A percentile compares a stretch with the other conserved stretches of the same genome.
These are phyloP conservation scores for Pyrus hybrid DNA, from an alignment of 331 rosid genomes.

Conservation along the genomic window DNA sequence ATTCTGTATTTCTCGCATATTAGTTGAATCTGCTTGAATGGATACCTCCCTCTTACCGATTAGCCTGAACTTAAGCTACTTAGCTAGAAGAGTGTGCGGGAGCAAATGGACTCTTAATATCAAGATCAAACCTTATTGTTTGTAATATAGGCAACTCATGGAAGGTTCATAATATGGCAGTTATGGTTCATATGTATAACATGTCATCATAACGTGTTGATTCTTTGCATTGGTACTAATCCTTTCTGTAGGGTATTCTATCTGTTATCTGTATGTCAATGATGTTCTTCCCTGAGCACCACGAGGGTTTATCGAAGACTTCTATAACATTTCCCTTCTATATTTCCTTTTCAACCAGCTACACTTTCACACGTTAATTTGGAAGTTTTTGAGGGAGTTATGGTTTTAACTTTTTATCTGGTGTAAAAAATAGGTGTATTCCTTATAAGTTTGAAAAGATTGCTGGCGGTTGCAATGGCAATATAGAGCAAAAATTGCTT, in stretches of 20 bases:
- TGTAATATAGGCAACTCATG: not conserved
- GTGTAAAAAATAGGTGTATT: slow-evolving; percentile 17
- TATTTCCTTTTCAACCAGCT: not conserved
- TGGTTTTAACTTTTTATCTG: not conserved
- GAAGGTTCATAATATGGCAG: not conserved
- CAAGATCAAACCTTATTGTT: not conserved
- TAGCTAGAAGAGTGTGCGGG: not conserved
- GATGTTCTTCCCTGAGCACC: not conserved
- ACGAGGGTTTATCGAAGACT: not conserved
- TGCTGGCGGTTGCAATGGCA: not conserved
- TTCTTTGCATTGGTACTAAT: not conserved
- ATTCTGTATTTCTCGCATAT: not conserved
- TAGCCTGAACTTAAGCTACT: not conserved
- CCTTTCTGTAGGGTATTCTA: not conserved
- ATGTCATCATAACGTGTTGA: not conserved
- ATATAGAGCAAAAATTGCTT: slow-evolving; percentile 12
- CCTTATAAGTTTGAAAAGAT: slow-evolving; percentile 19
- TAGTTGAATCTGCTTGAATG: not conserved
- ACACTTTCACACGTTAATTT: not conserved
- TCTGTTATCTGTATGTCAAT: not conserved
- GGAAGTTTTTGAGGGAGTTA: not conserved
- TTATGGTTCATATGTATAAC: not conserved
- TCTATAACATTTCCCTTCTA: not conserved
- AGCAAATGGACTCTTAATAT: not conserved
- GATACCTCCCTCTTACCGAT: not conserved